These are phyloP conservation scores for Malus hybrid DNA, from an alignment of 331 rosid genomes.

Conservation along the genomic window DNA sequence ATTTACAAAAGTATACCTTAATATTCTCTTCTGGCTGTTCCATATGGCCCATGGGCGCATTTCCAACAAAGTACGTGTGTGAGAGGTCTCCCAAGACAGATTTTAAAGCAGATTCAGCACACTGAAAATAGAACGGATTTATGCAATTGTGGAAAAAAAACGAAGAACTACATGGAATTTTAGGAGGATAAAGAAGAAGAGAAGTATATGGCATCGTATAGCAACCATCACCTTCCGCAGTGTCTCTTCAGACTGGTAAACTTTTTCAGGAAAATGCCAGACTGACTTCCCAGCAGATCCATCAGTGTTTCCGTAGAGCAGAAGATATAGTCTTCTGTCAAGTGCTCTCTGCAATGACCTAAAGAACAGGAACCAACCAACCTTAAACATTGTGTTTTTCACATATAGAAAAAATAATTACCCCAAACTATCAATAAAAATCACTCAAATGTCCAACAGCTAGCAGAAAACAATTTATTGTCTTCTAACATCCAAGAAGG, in stretches of 20 bases:
- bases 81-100: conserved; percentile 74
- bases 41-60: too few species aligned
- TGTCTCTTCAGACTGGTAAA: conserved; percentile 71
- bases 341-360: conserved; percentile 96
- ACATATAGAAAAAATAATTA: too few species aligned
- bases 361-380: neutral
- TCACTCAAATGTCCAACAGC: neutral
- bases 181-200: neutral
- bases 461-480: neutral
- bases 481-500: neutral
- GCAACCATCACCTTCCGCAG: conserved; percentile 48
- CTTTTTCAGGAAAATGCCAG: conserved; percentile 93
- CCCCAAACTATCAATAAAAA: neutral
- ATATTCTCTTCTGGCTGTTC: too few species aligned
- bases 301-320: conserved; percentile 46
- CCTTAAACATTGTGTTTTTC: neutral
- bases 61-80: conserved; percentile 17
- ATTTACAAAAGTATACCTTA: neutral
- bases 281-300: conserved; percentile 51
- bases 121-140: conserved; percentile 37
- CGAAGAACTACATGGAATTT: neutral
- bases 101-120: conserved; percentile 83
- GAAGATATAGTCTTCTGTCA: conserved; percentile 90
- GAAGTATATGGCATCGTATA: neutral
- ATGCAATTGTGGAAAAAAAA: neutral